Evolutionary conservation across 805 yeast genomes (phyloP), one percentile per base, ranked within the genome.

Genomic region (Ogataea methanolica): DNA sequence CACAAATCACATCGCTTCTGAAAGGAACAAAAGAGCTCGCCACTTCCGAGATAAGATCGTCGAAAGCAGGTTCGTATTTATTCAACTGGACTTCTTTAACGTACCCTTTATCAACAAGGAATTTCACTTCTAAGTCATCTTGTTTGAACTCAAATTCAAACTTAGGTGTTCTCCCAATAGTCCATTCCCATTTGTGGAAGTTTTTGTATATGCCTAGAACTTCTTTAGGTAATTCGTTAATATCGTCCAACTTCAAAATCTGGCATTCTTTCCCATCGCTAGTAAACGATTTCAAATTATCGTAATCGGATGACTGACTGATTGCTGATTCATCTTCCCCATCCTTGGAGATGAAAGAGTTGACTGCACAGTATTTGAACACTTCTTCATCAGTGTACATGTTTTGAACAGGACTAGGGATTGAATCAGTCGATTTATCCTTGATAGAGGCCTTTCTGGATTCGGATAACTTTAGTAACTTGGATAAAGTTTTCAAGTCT

Each of bases 351-450:
- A 50, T 68, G 76, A 39, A 83, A 2, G 72, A 73, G 2, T 62
- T 49, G 3, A 67, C 49, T 7, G 79, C 78, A 1, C 70, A 53
- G 3, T 69, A 65, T 0, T 76, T 66, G 53, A 91, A 80, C 1
- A 72, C 67, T 0, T 74, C 72, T 7, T 59, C 60, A 6, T 62
- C 63, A 29, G 85, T 56, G 1, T 67, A 72, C 15, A 88, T 61
- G 59, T 94, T 94, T 0, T 78, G 66, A 3, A 94, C 95, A n/a
- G 81, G 81, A 0, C 96, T 81, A 42, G 82, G 78, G 4, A 92
- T 96, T 29, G 96, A 88, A 33, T 78, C 80, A 1, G 92, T 88
- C 9, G 67, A 59, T 26, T 49, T 58, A 41, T 62, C 66, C 2
- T 36, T 45, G 14, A 68, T 61, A n/a, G 47, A 41, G 0, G 42